phyloP scores from a whole-genome alignment of 83 land plant species.

The Diphasiastrum complanatum region DNA sequence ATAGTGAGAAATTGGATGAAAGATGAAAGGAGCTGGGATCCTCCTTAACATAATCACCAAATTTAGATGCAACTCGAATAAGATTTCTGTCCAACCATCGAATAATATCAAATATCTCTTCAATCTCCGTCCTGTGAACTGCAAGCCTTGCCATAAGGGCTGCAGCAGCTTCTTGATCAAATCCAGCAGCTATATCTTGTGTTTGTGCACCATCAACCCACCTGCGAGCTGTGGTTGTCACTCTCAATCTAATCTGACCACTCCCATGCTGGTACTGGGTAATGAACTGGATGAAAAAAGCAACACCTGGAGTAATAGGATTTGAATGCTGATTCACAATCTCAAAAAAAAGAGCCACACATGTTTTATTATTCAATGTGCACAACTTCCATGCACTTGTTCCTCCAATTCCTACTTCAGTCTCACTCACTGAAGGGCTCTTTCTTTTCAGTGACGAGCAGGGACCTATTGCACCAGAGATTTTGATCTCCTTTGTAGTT shows the following conservation, averaged over 20 bases:
- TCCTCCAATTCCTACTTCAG: slow-evolving; percentile 77
- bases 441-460: slow-evolving; percentile 62
- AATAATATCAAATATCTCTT: slow-evolving; percentile 61
- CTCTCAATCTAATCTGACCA: slow-evolving; percentile 57
- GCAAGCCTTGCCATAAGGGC: slow-evolving; percentile 83
- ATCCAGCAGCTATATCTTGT: slow-evolving; percentile 68
- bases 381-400: slow-evolving; percentile 79
- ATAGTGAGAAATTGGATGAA: slow-evolving; percentile 77
- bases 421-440: slow-evolving; percentile 62
- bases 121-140: slow-evolving; percentile 52
- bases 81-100: slow-evolving; percentile 80
- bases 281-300: slow-evolving; percentile 82
- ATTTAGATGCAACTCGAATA: slow-evolving; percentile 74
- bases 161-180: slow-evolving; percentile 99
- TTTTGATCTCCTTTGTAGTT: slow-evolving; percentile 69
- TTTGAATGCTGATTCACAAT: slow-evolving; percentile 43
- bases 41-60: slow-evolving; percentile 82
- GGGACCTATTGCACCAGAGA: slow-evolving; percentile 92
- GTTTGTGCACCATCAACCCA: slow-evolving; percentile 57
- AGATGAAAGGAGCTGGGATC: slow-evolving; percentile 84
- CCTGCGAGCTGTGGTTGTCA: slow-evolving; percentile 84
- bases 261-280: slow-evolving; percentile 69
- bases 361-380: slow-evolving; percentile 64
- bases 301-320: slow-evolving; percentile 47
- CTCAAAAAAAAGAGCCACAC: slow-evolving; percentile 76